Evolutionary conservation across 2,329 filamentous ascomycete genomes (phyloP), one percentile per base, ranked within the genome.

Genomic region (Fusarium anthophilum): DNA sequence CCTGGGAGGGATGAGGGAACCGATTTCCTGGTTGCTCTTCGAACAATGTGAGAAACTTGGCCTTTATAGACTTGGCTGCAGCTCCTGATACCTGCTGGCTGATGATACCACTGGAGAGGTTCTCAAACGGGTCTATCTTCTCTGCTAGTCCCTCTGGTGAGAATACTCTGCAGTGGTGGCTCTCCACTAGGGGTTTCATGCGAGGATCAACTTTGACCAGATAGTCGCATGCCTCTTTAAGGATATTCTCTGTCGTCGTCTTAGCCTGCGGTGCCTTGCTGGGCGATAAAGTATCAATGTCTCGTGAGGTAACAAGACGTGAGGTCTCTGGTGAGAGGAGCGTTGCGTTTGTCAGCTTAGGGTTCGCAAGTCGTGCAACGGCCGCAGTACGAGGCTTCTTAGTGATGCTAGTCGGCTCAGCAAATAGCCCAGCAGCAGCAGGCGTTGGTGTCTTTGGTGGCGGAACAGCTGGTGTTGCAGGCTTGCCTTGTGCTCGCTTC

Each of bases 81-180:
- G 95, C 94, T 24, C 96, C 95, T 2, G 95, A 98, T 26, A 99
- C 96, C 84, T 99, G 96, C 83, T 98, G 96, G 60, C 94, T 95
- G 77, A 98, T 97, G 80, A 99, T 98, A 58, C 95, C 93, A 81
- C 92, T 95, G 44, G 90, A 89, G 39, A 99, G 87, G 65, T 90
- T 91, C 76, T 93, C 92, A 79, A 98, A 99, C 0, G 96, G 96
- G 82, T 98, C 94, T 69, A 98, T 90, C 73, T 90, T 87, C 82
- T 98, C 94, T 35, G 92, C 90, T n/a, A 98, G 84, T 0, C 95
- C 94, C 72, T 93, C 91, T 1, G 94, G 89, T 4, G 91, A 93
- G 83, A 98, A 98, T 22, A 96, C 84, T 62, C 87, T 88, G 82
- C 96, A 98, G 69, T 89, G 89, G 79, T 97, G 88, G 65, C 90